These are phyloP conservation scores for Pyricularia sp. DNA, from an alignment of 2,329 filamentous ascomycete species.

Conservation along the genomic window DNA sequence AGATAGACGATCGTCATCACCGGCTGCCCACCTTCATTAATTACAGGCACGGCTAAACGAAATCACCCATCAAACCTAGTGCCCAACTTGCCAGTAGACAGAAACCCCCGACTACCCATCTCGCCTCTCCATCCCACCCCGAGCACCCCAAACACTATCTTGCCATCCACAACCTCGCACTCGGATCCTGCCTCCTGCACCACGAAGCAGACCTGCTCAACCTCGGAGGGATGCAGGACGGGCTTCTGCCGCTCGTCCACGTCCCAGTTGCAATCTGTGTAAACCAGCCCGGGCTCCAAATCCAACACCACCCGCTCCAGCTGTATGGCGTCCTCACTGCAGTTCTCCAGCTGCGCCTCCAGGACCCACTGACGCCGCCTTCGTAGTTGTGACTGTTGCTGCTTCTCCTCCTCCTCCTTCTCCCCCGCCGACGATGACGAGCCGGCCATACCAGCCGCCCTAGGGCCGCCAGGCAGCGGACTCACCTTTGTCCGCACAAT, in stretches of 20 bases:
- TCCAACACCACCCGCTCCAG: conserved; percentile 54
- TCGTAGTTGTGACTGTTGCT: conserved; percentile 8
- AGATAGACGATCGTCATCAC: not conserved
- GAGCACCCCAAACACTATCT: conserved; percentile 60
- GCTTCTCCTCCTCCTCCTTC: conserved; percentile 11
- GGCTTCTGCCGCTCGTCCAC: conserved; percentile 27
- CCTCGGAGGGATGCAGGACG: conserved; percentile 47
- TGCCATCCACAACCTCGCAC: conserved; percentile 21
- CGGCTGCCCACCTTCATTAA: not conserved
- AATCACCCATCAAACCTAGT: conserved; percentile 22
- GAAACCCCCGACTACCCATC: conserved; percentile 78
- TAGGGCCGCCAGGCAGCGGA: conserved; percentile 28
- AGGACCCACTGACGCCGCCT: conserved; percentile 49
- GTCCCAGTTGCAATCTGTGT: conserved; percentile 43
- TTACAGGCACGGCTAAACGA: not conserved
- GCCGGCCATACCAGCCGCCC: no score
- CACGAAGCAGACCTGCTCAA: conserved; percentile 54
- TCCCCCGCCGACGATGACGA: not conserved
- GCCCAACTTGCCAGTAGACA: conserved; percentile 75
- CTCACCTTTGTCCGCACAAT: conserved; percentile 85
- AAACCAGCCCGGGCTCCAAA: conserved; percentile 35
- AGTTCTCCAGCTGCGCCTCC: conserved; percentile 92
- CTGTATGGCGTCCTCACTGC: conserved; percentile 69
- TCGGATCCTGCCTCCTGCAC: conserved; percentile 31
- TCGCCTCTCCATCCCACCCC: conserved; percentile 78